A percentile compares a stretch with the other conserved stretches of the same genome.
Evolutionary conservation across 2,329 filamentous ascomycete genomes (phyloP).

Genomic region (Ceratocystis cacaofunesta): DNA sequence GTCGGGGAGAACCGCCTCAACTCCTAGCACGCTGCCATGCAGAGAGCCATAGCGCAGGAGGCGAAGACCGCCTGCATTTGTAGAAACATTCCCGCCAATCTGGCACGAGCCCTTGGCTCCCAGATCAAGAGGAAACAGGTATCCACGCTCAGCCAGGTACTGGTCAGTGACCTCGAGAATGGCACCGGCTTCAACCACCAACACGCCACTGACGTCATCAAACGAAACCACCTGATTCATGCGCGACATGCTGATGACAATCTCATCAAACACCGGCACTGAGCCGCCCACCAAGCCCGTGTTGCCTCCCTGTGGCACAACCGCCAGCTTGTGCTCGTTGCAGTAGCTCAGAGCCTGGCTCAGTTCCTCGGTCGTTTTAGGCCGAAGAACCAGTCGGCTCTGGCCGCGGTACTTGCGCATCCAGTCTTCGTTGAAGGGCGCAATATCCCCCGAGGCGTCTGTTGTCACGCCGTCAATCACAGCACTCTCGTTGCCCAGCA

Average conservation of each 20-base stretch:
- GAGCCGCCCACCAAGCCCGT: constrained; percentile 91
- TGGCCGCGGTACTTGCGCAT: constrained; percentile 97
- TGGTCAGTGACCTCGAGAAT: constrained; percentile 82
- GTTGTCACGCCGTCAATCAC: constrained; percentile 67
- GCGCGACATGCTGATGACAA: constrained; percentile 75
- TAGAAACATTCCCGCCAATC: constrained; percentile 87
- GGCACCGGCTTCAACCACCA: constrained; percentile 81
- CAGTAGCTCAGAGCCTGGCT: constrained; percentile 87
- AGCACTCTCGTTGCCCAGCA: constrained; percentile 67
- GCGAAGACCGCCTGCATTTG: constrained; percentile 84
- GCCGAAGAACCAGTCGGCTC: constrained; percentile 73
- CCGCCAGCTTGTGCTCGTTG: constrained; percentile 80
- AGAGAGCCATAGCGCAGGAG: constrained; percentile 85
- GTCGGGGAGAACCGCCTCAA: constrained; percentile 87
- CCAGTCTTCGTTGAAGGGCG: constrained; percentile 93
- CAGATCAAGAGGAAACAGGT: constrained; percentile 94
- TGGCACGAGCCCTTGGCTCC: constrained; percentile 96
- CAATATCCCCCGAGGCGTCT: constrained; percentile 57
- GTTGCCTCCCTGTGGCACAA: constrained; percentile 94
- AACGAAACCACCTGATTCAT: constrained; percentile 90
- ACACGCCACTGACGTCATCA: constrained; percentile 78
- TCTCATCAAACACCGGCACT: constrained; percentile 95
- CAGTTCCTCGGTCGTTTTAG: constrained; percentile 70
- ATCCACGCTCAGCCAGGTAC: constrained; percentile 64
- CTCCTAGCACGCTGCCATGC: constrained; percentile 79